phyloP scores from a whole-genome alignment of 2,329 filamentous ascomycete species.

The Fonsecaea pugnacius region DNA sequence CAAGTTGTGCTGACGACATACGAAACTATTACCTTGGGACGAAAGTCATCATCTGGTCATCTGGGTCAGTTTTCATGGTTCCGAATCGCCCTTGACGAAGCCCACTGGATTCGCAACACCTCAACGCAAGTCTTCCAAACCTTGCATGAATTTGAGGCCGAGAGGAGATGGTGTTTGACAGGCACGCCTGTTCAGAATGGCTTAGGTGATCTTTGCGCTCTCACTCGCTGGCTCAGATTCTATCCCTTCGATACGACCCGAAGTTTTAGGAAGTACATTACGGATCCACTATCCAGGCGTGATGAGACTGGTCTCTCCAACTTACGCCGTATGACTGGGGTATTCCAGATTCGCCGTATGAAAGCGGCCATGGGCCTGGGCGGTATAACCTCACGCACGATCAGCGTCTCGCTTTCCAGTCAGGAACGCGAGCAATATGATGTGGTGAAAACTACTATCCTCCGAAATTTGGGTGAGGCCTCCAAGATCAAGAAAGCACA shows the following conservation, averaged over 20 bases:
- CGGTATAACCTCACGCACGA: background rate
- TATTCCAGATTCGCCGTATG: slow-evolving; percentile 5
- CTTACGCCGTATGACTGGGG: background rate
- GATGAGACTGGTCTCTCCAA: background rate
- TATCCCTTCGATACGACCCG: background rate
- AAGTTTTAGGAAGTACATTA: background rate
- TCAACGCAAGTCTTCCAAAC: background rate
- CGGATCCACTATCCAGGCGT: slow-evolving; percentile 1
- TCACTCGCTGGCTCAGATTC: background rate
- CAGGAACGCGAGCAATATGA: background rate
- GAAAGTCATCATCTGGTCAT: background rate
- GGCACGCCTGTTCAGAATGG: slow-evolving; percentile 4
- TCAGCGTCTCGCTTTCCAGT: background rate
- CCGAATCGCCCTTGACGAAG: slow-evolving; percentile 5
- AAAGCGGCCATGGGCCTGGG: background rate
- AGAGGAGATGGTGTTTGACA: slow-evolving; percentile 8
- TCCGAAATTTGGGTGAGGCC: background rate
- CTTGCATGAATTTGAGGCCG: slow-evolving; percentile 1
- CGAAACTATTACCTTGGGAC: background rate
- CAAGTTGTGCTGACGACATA: background rate
- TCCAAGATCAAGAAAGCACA: background rate
- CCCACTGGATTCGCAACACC: background rate
- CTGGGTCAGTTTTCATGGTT: slow-evolving; percentile 7
- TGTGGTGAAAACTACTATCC: background rate
- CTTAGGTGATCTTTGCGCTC: background rate